Base-by-base conservation (phyloP, 2,329 filamentous ascomycete genomes). In the Apiospora kogelbergensis region DNA sequence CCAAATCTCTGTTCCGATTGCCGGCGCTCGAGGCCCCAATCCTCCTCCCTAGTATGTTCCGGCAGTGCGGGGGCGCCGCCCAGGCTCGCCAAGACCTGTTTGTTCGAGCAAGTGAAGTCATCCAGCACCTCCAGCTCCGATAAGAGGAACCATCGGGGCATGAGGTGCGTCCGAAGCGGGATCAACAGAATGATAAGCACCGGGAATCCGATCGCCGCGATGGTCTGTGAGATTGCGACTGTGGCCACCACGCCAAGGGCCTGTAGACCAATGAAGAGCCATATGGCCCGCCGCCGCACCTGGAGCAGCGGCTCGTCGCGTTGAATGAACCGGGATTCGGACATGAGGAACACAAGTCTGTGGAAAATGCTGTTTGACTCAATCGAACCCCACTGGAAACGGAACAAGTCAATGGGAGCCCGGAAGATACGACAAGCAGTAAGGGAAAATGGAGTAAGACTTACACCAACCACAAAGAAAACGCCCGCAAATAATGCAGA, bases 191-290 rank as follows among this genome's bases (percentile, higher is more conserved):
- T 80, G 69, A 89, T 88, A 66, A 89, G 81, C 17, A 89, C 81
- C 0, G 88, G 88, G 71, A 89, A 89, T 0, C 86, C 84, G 40
- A 89, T 88, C 0, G 86, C 88, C 0, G 85, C 88, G 30, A 89
- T 85, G 0, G 87, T 89, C 75, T 89, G 86, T 2, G 86, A 88
- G 67, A 89, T 86, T 0, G 85, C 87, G 15, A 90, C 86, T 3
- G 84, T 86, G 7, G 83, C 82, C 0, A 81, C 82, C 24, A 89
- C 86, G 1, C 83, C 84, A 2, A 85, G 53, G 1, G 86, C 73
- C 73, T 89, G 86, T 24, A 86, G 81, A 15, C 77, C 80, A 1
- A 88, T 80, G 72, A 86, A 90, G 2, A 82, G 80, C 70, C 80
- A 75, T 33, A 89, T 84, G 20, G 84, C 81, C 11, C 79, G 79